Percentiles rank a stretch among this genome's conserved stretches.
These are phyloP conservation scores for Daldinia concentrica DNA, from an alignment of 495 filamentous ascomycete genomes.

Conservation along the genomic window DNA sequence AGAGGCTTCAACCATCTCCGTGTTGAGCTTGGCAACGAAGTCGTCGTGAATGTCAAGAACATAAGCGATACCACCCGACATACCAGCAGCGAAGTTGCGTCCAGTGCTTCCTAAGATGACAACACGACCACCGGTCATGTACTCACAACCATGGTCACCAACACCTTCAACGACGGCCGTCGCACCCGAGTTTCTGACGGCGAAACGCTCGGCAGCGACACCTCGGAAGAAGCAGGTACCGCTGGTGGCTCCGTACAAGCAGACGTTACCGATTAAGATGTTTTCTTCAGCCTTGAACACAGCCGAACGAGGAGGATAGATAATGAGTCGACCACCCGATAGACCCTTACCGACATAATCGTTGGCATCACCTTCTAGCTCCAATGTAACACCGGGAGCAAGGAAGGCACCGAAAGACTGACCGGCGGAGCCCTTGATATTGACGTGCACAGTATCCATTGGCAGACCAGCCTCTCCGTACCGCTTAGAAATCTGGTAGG, in stretches of 20 bases:
- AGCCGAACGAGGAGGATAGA: constrained; percentile 93
- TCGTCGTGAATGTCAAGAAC: constrained; percentile 92
- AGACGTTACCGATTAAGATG: constrained; percentile 94
- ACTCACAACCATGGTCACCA: constrained; percentile 98
- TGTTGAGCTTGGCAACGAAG: constrained; percentile 95
- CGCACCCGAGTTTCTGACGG: constrained; percentile 96
- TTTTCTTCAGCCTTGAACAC: constrained; percentile 99
- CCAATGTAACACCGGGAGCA: constrained; percentile 92
- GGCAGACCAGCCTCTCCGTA: constrained; percentile 93
- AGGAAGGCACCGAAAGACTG: constrained; percentile 98
- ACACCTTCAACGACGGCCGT: constrained; percentile 97
- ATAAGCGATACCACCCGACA: constrained; percentile 99
- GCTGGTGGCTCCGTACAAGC: constrained; percentile 93
- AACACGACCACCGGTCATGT: constrained; percentile 98
- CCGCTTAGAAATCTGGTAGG: constrained; percentile 93
- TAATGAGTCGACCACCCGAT: constrained; percentile 92
- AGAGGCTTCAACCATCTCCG: constrained; percentile 97
- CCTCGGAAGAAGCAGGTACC: constrained; percentile 98
- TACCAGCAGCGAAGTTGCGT: constrained; percentile 99
- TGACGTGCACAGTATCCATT: constrained; percentile 94
- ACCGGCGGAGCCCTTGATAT: constrained; percentile 97
- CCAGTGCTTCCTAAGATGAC: constrained; percentile 90
- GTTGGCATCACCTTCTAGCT: constrained; percentile 97
- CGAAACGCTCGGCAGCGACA: constrained; percentile 96
- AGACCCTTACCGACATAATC: constrained; percentile 99